phyloP scores from a whole-genome alignment of 768 basidiomycete genomes.

The Imleria badia region DNA sequence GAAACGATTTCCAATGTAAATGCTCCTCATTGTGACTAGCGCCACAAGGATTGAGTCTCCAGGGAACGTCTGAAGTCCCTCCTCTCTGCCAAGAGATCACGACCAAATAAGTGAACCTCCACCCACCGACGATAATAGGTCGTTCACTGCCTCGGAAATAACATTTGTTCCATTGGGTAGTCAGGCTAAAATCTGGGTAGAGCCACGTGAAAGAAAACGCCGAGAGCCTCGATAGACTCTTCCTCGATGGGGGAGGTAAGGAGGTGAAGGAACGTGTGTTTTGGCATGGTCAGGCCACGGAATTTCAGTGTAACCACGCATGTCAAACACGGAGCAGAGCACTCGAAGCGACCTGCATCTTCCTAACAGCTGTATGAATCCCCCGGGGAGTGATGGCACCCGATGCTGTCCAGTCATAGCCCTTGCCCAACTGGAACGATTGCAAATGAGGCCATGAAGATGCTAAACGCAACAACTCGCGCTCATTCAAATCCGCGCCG shows the following conservation, averaged over 20 bases:
- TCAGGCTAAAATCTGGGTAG: slow-evolving; percentile 2
- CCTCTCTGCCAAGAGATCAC: neutral
- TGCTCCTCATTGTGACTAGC: too few relatives aligned
- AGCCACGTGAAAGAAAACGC: slow-evolving; percentile 12
- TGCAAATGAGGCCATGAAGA: slow-evolving; percentile 17
- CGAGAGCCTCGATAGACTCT: slow-evolving; percentile 8
- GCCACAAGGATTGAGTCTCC: too few relatives aligned
- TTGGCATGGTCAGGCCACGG: slow-evolving; percentile 1
- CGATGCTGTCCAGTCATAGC: neutral
- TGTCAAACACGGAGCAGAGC: slow-evolving; percentile 4
- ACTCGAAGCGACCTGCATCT: too few relatives aligned
- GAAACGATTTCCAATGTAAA: too few relatives aligned
- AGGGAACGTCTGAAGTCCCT: slow-evolving; percentile 2
- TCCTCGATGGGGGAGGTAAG: slow-evolving; percentile 2
- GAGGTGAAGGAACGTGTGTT: neutral
- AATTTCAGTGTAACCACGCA: slow-evolving; percentile 6
- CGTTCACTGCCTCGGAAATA: neutral
- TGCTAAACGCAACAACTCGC: slow-evolving; percentile 8
- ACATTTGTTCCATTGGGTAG: neutral
- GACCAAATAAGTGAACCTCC: neutral
- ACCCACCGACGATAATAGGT: slow-evolving; percentile 5
- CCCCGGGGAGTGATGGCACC: slow-evolving; percentile 8
- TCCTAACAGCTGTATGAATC: slow-evolving; percentile 16
- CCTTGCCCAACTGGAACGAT: neutral
- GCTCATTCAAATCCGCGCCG: slow-evolving; percentile 4